A percentile compares a stretch with the other conserved stretches of the same genome.
Conservation (phyloP, 345 rosid genomes). For the Lumnitzera racemosa region DNA sequence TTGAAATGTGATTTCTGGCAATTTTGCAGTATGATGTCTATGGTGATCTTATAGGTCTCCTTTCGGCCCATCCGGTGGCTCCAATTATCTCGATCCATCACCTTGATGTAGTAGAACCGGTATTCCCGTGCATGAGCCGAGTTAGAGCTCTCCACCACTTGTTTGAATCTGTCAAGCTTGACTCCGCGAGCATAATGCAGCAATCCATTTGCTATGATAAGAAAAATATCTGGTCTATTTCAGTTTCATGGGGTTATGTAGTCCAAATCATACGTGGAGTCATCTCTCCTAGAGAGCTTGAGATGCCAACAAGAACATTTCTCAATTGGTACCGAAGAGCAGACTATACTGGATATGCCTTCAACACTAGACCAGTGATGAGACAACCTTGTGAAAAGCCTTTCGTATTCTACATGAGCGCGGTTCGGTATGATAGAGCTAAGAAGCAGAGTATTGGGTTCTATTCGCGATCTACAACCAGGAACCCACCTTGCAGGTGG, state of each 20-base stretch:
- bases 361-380: slow-evolving; percentile 73
- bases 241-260: slow-evolving; percentile 79
- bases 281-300: slow-evolving; percentile 80
- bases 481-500: slow-evolving; percentile 57
- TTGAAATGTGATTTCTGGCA: not conserved
- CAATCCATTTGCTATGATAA: slow-evolving; percentile 76
- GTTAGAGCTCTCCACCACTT: slow-evolving; percentile 44
- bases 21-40: slow-evolving; percentile 65
- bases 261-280: slow-evolving; percentile 68
- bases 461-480: slow-evolving; percentile 28
- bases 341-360: slow-evolving; percentile 69
- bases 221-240: slow-evolving; percentile 57
- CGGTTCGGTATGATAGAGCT: slow-evolving; percentile 34
- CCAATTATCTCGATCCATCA: slow-evolving; percentile 75
- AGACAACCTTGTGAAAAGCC: slow-evolving; percentile 75
- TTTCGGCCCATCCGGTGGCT: slow-evolving; percentile 70
- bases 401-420: slow-evolving; percentile 52
- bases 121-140: slow-evolving; percentile 55
- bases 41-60: slow-evolving; percentile 63
- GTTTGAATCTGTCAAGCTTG: slow-evolving; percentile 43
- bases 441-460: slow-evolving; percentile 53
- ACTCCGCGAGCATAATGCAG: slow-evolving; percentile 73
- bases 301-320: slow-evolving; percentile 80
- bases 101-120: slow-evolving; percentile 67
- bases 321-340: slow-evolving; percentile 70